Base-by-base conservation (phyloP, 2,329 filamentous ascomycete species). In the Neofusicoccum laricinum region DNA sequence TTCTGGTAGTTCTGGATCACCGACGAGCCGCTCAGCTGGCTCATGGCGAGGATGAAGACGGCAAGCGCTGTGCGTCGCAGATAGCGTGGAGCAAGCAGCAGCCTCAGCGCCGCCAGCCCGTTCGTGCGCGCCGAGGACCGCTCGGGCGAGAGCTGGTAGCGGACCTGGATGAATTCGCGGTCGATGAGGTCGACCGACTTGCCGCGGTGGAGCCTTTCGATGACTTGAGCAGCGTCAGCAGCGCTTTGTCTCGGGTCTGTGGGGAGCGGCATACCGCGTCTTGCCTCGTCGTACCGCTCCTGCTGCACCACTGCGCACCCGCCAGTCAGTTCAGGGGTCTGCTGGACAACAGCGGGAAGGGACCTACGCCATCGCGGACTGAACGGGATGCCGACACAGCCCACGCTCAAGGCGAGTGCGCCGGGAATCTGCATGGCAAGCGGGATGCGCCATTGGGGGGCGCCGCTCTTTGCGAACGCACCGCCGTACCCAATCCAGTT, bases 321-420 rank as follows among this genome's bases (percentile, higher is more conserved):
- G 25, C 6, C 25, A 30, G 25, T 30, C 25, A 30, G 25, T 6
- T 30, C 25, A 4, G 25, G 25, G 25, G 4, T 4, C 25, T 30
- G 25, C 25, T 4, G 4, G 25, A 30, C 25, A 4, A 6, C 4
- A 4, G 25, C 25, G 4, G 25, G 25, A 4, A 6, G 25, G 25
- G 6, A 30, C 25, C 6, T 6, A 30, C 25, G 81, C 90, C 90
- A 95, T 30, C 92, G 84, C 36, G 92, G 92, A 11, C 90, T 93
- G 76, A 96, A 92, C 0, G 91, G 91, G 84, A 95, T 89, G 62
- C 86, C 80, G 65, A 96, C 79, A 8, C 40, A 30, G 43, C 93
- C 77, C 0, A 81, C 74, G 4, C 85, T 83, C 32, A 65, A 17
- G 3, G 32, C 17, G 30, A 53, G 36, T n/a, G 46, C 55, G 32